A percentile compares a stretch with the other conserved stretches of the same genome.
Evolutionary conservation across 2,329 filamentous ascomycete species (phyloP).

Genomic region (Mariannaea elegans): DNA sequence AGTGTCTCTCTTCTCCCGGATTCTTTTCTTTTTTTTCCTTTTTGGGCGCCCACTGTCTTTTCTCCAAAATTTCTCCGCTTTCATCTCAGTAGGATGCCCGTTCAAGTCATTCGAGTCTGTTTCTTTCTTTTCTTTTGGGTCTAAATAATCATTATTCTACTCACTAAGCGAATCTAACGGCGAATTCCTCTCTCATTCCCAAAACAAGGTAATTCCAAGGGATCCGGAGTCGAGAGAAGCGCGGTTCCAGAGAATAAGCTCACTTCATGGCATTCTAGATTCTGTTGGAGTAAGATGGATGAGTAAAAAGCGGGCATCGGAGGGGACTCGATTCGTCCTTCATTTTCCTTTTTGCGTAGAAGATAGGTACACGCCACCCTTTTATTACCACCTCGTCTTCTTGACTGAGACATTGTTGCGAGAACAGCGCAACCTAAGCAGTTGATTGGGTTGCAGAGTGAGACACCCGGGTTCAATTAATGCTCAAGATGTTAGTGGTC

Average conservation of each 20-base stretch:
- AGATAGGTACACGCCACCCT: too few species aligned
- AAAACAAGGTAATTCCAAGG: neutral
- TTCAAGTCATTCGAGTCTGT: constrained; percentile 15
- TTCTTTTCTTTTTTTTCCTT: neutral
- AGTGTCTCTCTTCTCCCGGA: neutral
- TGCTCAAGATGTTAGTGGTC: constrained; percentile 6
- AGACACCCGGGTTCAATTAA: neutral
- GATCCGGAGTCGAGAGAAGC: constrained; percentile 1
- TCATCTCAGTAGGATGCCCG: neutral
- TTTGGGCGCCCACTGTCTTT: neutral
- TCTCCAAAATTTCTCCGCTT: neutral
- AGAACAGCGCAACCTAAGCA: neutral
- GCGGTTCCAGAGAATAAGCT: constrained; percentile 26
- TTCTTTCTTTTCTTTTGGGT: too few species aligned
- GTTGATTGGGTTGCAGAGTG: neutral
- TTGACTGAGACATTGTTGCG: neutral
- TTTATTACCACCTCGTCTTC: constrained; percentile 6
- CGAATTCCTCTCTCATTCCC: neutral
- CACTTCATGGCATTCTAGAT: constrained; percentile 11
- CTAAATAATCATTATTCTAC: neutral
- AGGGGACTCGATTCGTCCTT: too few species aligned
- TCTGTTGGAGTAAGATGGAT: constrained; percentile 12
- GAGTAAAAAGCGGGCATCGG: neutral
- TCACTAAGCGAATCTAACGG: neutral
- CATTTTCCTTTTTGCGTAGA: neutral